Evolutionary conservation across 768 basidiomycete genomes (phyloP), one percentile per base, ranked within the genome.

Genomic region (Polyporus arcularius): DNA sequence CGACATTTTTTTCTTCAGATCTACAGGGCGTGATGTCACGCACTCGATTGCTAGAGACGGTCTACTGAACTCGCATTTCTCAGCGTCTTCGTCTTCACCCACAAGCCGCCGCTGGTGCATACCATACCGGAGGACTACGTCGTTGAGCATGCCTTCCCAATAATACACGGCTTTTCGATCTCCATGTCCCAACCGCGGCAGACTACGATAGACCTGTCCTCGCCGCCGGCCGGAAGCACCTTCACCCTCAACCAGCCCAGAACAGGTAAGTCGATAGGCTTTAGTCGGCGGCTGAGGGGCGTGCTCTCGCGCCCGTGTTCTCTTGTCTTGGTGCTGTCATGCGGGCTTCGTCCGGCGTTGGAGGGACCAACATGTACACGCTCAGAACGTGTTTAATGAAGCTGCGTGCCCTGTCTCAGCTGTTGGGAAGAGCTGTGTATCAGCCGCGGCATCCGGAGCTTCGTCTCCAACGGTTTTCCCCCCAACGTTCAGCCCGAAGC

Each of bases 131-230:
- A 74, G 18, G 75, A 74, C 28, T 73, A 82, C 40, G 73, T 79
- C 18, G 73, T 85, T 9, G 76, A 84, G 58, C 79, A 77, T 52
- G 75, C 82, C 2, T 79, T 83, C n/a, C 86, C 87, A 3, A 81
- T 91, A 35, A 79, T 81, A 54, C 79, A 78, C 10, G 72, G 76
- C 38, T 84, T 89, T 65, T 73, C 78, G 4, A 77, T 89, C 41
- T 70, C 76, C 9, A 83, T 89, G 73, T 80, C 85, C 1, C 88
- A 90, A 67, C 76, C 80, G 42, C 76, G 74, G 31, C 74, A 75
- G 12, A 67, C 65, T 42, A 78, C 79, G 0, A 58, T 77, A 16
- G 77, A 82, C 55, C 64, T 77, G 8, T 67, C 67, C 41, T 54
- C 68, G 32, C 50, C 67, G 48, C 49, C 69, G 50, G 55, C 76